A percentile compares a stretch with the other conserved stretches of the same genome.
phyloP scores from a whole-genome alignment of 495 filamentous ascomycete genomes.

The Pseudotulostoma volvatum region DNA sequence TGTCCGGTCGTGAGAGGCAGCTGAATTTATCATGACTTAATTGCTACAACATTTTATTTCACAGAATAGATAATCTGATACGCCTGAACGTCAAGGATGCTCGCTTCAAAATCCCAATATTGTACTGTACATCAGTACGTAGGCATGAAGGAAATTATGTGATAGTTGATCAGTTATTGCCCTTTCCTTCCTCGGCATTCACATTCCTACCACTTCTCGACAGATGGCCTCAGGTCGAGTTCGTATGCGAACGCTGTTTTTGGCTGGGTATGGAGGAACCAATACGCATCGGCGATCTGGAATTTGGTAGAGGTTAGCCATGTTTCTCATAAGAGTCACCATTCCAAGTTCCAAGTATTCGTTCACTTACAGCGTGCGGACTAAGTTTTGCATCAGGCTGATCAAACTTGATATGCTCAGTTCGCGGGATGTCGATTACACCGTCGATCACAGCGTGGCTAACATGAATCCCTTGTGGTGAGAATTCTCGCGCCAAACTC shows the following conservation, averaged over 20 bases:
- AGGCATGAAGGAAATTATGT: no score
- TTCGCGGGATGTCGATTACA: constrained; percentile 69
- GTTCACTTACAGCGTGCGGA: constrained; percentile 56
- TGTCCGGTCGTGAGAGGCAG: no score
- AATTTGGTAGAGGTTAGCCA: neutral
- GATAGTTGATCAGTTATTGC: no score
- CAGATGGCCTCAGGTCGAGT: constrained; percentile 62
- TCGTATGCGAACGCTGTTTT: constrained; percentile 68
- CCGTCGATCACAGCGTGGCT: constrained; percentile 76
- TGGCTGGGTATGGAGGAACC: constrained; percentile 77
- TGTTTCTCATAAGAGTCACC: no score
- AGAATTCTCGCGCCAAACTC: constrained; percentile 73
- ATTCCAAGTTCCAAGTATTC: no score
- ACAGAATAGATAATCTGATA: no score
- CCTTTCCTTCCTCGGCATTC: neutral
- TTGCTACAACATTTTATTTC: no score
- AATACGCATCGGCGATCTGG: constrained; percentile 82
- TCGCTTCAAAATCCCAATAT: no score
- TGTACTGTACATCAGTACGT: no score
- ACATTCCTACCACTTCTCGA: constrained; percentile 55
- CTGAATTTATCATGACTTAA: no score
- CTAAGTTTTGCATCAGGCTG: constrained; percentile 57
- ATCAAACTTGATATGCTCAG: constrained; percentile 42
- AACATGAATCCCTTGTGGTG: constrained; percentile 77
- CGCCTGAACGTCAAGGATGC: no score